Evolutionary conservation across 345 rosid genomes (phyloP), one percentile per base, ranked within the genome.

Genomic region (Brassica carinata): DNA sequence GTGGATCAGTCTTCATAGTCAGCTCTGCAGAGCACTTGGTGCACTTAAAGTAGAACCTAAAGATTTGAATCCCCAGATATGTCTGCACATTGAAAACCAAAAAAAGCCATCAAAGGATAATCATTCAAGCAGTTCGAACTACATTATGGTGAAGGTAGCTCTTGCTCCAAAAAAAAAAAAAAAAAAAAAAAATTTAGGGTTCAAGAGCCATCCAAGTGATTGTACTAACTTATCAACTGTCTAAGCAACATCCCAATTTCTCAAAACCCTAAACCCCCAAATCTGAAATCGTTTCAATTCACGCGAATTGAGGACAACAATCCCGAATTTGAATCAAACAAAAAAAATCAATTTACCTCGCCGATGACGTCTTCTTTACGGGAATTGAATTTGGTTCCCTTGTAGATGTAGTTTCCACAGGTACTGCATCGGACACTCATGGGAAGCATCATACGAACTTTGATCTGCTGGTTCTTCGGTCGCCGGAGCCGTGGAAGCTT

Each of bases 371-470:
- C 96, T 84, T 93, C 99, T 76, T 93, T 92, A 64, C 99, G 89
- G n/a, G 98, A 93, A 82, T 93, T 96, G 86, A 93, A 93, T 58
- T 96, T 93, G 40, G 98, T 96, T 6, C 98, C 98, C 82, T 89
- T 93, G 81, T 90, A 93, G 77, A 96, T 96, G 79, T 92, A 96
- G 34, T 96, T 92, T 5, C 97, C 97, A 69, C 97, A 92, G 8
- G 96, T 92, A 51, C 85, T 78, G 85, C 98, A 96, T 5, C 97
- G 92, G 14, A 96, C 94, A 83, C 99, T 96, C 99, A 96, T 96
- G 0, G 98, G 97, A 85, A 93, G 93, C 98, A 92, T 96, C 97
- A 93, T 93, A 8, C 98, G 91, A 26, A 93, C 89, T 85, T 96
- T 96, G 63, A 93, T 93, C 80, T 96, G 99, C 72, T 86, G 94